Evolutionary conservation across 208 protist genomes (phyloP).

Genomic region (Leishmania aethiopica): DNA sequence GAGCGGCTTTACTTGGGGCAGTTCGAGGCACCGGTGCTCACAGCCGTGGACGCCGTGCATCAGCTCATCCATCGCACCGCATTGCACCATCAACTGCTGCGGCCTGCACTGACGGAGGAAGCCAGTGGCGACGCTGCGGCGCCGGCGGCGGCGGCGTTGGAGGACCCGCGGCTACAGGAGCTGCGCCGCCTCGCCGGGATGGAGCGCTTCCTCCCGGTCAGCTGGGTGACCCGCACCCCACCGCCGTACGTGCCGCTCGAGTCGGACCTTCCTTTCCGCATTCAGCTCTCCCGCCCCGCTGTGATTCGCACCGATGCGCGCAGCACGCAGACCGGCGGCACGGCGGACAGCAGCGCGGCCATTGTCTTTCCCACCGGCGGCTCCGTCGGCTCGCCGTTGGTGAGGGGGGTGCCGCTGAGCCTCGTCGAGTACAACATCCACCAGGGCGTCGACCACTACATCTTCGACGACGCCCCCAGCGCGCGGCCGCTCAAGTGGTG

Average conservation of each 20-base stretch:
- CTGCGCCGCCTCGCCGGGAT: slow-evolving; percentile 32
- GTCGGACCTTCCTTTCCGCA: slow-evolving; percentile 80
- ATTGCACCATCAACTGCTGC: slow-evolving; percentile 61
- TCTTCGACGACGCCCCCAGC: slow-evolving; percentile 85
- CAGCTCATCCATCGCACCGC: slow-evolving; percentile 77
- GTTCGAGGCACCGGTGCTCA: slow-evolving; percentile 85
- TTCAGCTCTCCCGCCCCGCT: slow-evolving; percentile 74
- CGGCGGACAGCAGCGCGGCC: neutral
- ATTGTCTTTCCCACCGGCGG: slow-evolving; percentile 61
- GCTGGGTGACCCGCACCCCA: slow-evolving; percentile 81
- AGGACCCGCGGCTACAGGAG: slow-evolving; percentile 17
- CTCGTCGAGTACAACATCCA: slow-evolving; percentile 81
- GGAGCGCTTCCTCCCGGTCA: slow-evolving; percentile 77
- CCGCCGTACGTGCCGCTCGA: slow-evolving; percentile 88
- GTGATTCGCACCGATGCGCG: slow-evolving; percentile 41
- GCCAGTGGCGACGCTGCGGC: neutral
- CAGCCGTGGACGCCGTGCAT: slow-evolving; percentile 80
- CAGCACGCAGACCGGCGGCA: neutral
- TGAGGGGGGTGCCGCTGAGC: slow-evolving; percentile 61
- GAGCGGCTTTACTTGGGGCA: slow-evolving; percentile 78
- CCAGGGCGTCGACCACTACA: slow-evolving; percentile 86
- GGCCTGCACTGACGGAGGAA: slow-evolving; percentile 16
- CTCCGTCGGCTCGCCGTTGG: slow-evolving; percentile 78
- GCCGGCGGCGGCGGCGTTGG: neutral
- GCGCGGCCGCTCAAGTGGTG: slow-evolving; percentile 87